Conservation (phyloP, 148 eudicot species). For the Vaccinium corymbosum region DNA sequence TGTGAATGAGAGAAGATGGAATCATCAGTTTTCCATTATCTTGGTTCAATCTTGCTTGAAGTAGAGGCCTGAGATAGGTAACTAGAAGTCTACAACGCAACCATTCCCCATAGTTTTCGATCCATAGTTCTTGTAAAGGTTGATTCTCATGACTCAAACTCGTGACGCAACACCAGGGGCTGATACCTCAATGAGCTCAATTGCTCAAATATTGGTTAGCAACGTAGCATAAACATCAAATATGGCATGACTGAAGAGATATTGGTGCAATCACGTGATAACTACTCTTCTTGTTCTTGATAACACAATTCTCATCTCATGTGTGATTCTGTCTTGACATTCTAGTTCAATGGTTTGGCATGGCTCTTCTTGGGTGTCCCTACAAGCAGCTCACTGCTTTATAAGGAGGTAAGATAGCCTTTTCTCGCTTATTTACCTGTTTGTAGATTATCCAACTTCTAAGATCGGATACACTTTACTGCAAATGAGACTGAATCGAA, state of each 20-base stretch:
- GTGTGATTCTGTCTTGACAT: not conserved
- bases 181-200: not conserved
- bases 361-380: slow-evolving; percentile 99
- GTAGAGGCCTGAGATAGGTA: not conserved
- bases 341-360: slow-evolving; percentile 91
- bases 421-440: not conserved
- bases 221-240: not conserved
- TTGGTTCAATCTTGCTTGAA: not conserved
- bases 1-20: not conserved
- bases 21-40: not conserved
- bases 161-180: not conserved
- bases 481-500: not conserved
- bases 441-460: not conserved
- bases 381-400: slow-evolving; percentile 88
- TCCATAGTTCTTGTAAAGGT: not conserved
- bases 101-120: not conserved
- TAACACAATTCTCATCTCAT: not conserved
- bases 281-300: not conserved
- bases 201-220: not conserved
- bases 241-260: not conserved
- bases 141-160: not conserved
- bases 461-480: not conserved
- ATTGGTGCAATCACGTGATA: not conserved
- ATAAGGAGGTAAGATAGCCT: slow-evolving; percentile 71
- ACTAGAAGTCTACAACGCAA: not conserved